Evolutionary conservation across 2,329 filamentous ascomycete species (phyloP), one percentile per base, ranked within the genome.

Genomic region (Pseudogymnoascus sp.): DNA sequence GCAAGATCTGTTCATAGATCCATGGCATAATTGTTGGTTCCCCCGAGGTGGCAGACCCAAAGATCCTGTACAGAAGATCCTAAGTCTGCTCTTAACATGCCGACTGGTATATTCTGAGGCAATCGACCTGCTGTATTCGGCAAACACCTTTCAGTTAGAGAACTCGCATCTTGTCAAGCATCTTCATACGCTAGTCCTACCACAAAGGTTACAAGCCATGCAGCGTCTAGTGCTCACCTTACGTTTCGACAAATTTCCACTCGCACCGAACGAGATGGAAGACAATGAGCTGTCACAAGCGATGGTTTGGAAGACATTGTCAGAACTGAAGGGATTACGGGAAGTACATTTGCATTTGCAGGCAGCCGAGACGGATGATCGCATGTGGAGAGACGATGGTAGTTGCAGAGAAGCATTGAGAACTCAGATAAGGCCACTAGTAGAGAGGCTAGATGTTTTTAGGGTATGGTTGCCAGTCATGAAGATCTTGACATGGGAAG

Each of bases 131-230:
- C 42, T 47, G 42, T 47, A 47, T 47, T 47, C 42, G 14, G 42
- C 42, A 47, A 47, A 47, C 42, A 47, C 21, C 21, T 47, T 47
- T 26, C 21, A 47, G 42, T 47, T 47, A 12, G 42, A 26, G 42
- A 47, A 26, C 42, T 47, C 26, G 21, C 42, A 47, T 26, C 42
- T 47, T 47, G 21, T 47, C 42, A 47, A 26, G 42, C 42, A 47
- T 47, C 42, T 47, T 47, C 42, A 47, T 47, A 47, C 42, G 42
- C 42, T 47, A 47, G 42, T 47, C 42, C 42, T 47, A 47, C 42
- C 42, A 12, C 21, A 47, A 47, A 47, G 42, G 21, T 26, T 47
- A 26, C 42, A 47, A 47, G 42, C 42, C 42, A 47, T 47, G 21
- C 42, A 47, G 42, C 42, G 21, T 47, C 6, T 47, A 12, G 42